Percentiles rank a stretch among this genome's conserved stretches.
Conservation (phyloP, 2,329 filamentous ascomycete genomes). For the Penicillium olsonii region DNA sequence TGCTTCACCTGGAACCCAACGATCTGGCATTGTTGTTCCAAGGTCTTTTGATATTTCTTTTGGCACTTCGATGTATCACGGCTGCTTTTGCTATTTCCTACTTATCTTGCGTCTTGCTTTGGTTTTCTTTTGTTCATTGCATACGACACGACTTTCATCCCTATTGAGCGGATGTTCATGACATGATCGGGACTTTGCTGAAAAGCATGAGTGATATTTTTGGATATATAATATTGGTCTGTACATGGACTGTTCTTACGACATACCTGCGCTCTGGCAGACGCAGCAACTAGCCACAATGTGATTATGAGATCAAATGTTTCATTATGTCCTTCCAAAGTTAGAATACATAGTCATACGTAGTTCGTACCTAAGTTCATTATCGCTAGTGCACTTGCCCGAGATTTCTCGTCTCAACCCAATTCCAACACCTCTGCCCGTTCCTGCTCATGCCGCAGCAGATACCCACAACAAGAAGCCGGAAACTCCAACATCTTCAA, state of each 20-base stretch:
- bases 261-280: background rate
- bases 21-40: slow-evolving; percentile 15
- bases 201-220: slow-evolving; percentile 8
- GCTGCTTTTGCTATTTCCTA: background rate
- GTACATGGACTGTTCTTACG: background rate
- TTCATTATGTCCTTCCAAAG: no score
- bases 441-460: slow-evolving; percentile 28
- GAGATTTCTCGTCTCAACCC: no score
- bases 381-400: no score
- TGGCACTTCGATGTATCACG: background rate
- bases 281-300: background rate
- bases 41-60: background rate
- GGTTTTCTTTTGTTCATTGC: slow-evolving; percentile 1
- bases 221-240: slow-evolving; percentile 17
- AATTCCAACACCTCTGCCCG: slow-evolving; percentile 5
- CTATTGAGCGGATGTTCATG: slow-evolving; percentile 1
- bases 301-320: no score
- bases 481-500: slow-evolving; percentile 36
- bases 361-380: no score
- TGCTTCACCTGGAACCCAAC: background rate
- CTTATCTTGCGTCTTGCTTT: background rate
- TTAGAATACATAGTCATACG: no score
- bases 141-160: slow-evolving; percentile 16
- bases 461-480: slow-evolving; percentile 35
- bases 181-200: slow-evolving; percentile 2